A percentile compares a stretch with the other conserved stretches of the same genome.
These are phyloP conservation scores for Echria macrotheca DNA, from an alignment of 495 filamentous ascomycete species.

Conservation along the genomic window DNA sequence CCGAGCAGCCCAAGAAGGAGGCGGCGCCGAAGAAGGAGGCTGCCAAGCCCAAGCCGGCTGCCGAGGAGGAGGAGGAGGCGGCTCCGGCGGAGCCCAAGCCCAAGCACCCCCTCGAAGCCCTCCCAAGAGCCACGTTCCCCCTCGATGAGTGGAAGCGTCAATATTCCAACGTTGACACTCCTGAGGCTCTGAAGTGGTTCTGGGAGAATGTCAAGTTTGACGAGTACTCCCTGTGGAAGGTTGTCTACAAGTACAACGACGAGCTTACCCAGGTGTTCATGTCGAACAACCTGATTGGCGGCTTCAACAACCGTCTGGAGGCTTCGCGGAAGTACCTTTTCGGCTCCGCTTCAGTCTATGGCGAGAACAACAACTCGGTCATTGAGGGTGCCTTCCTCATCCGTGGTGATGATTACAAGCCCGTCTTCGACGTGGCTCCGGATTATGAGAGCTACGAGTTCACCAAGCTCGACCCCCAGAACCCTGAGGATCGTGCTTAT, in stretches of 20 bases:
- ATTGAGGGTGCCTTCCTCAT: constrained; percentile 88
- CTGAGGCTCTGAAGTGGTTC: constrained; percentile 90
- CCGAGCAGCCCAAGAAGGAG: constrained; percentile 55
- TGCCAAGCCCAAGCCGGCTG: constrained; percentile 50
- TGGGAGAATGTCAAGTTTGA: constrained; percentile 90
- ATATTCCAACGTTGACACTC: constrained; percentile 96
- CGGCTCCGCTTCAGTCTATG: constrained; percentile 85
- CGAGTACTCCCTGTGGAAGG: constrained; percentile 90
- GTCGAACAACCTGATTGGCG: constrained; percentile 94
- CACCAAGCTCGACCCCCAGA: constrained; percentile 85
- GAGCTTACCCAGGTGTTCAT: constrained; percentile 97
- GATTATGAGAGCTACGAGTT: constrained; percentile 97
- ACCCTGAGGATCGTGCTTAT: constrained; percentile 73
- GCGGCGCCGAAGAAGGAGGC: constrained; percentile 46
- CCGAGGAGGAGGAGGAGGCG: constrained; percentile 67
- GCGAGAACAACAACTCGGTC: constrained; percentile 77
- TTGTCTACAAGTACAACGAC: constrained; percentile 96
- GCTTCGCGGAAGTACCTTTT: constrained; percentile 98
- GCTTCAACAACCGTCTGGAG: constrained; percentile 97
- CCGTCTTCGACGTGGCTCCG: constrained; percentile 93
- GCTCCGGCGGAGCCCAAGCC: constrained; percentile 72
- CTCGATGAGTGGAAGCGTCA: constrained; percentile 98
- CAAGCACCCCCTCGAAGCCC: constrained; percentile 91
- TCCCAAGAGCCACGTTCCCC: constrained; percentile 70
- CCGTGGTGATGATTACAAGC: constrained; percentile 79